phyloP scores from a whole-genome alignment of 164 flowering plant species.

The Vitis labrusca region DNA sequence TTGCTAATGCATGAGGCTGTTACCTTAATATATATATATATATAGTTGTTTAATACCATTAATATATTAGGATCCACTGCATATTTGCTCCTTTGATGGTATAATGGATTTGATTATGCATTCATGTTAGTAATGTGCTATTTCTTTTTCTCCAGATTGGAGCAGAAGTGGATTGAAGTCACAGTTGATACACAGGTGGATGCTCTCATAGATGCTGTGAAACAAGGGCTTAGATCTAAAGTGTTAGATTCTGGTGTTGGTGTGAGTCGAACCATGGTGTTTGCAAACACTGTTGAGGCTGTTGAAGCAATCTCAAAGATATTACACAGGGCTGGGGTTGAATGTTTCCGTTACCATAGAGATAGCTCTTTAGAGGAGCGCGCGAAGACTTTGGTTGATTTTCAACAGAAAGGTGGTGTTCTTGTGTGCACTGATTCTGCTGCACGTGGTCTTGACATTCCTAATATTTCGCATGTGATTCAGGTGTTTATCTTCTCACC shows the following conservation, averaged over 20 bases:
- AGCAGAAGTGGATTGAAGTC: conserved; percentile 90
- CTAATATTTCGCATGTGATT: conserved; percentile 88
- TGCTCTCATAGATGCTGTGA: conserved; percentile 77
- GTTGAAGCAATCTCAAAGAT: conserved; percentile 84
- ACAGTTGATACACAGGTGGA: conserved; percentile 79
- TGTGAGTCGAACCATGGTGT: conserved; percentile 79
- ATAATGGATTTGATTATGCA: neutral
- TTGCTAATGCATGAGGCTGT: too few relatives aligned
- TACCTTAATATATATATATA: neutral
- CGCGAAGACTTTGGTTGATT: conserved; percentile 53
- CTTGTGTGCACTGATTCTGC: conserved; percentile 99
- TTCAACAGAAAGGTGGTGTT: conserved; percentile 75
- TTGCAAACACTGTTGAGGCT: conserved; percentile 96
- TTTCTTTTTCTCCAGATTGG: conserved; percentile 46
- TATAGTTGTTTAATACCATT: neutral
- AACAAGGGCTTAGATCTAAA: conserved; percentile 29
- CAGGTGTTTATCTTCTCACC: conserved; percentile 52
- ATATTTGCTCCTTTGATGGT: neutral
- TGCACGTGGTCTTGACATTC: conserved; percentile 94
- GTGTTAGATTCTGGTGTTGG: conserved; percentile 23
- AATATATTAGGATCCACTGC: too few relatives aligned
- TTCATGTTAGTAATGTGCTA: neutral
- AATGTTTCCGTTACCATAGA: conserved; percentile 75
- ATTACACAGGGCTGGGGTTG: conserved; percentile 58
- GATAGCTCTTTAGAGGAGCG: conserved; percentile 73